Percentiles rank a stretch among this genome's conserved stretches.
phyloP scores from a whole-genome alignment of 1,139 yeast species.

The Nakaseomyces bracarensis region DNA sequence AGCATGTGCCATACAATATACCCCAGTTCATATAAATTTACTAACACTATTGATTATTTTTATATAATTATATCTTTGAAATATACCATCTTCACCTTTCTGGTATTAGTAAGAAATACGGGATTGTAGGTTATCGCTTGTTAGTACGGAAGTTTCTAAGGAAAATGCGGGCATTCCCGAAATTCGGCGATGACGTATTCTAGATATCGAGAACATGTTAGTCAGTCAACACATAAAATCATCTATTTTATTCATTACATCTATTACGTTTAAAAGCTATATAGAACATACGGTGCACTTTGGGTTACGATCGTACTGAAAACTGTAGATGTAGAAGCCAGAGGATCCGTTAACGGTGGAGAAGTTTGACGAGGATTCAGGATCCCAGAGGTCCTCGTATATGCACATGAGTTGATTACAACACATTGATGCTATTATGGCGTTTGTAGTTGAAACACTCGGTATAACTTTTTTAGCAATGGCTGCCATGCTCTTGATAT shows the following conservation, averaged over 20 bases:
- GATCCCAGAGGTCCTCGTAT: slow-evolving; percentile 34
- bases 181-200: neutral
- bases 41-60: too few relatives aligned
- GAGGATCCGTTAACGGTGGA: slow-evolving; percentile 83
- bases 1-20: too few relatives aligned
- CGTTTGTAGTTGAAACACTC: slow-evolving; percentile 90
- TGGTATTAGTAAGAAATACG: neutral
- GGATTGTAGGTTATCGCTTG: too few relatives aligned
- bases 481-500: slow-evolving; percentile 66
- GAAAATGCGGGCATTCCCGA: neutral
- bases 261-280: neutral
- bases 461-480: slow-evolving; percentile 91
- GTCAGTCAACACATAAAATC: too few relatives aligned
- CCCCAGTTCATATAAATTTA: too few relatives aligned
- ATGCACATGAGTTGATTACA: slow-evolving; percentile 82
- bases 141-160: neutral
- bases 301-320: slow-evolving; percentile 48
- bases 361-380: slow-evolving; percentile 49
- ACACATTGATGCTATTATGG: slow-evolving; percentile 85
- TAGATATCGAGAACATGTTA: too few relatives aligned
- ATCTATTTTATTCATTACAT: too few relatives aligned
- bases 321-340: slow-evolving; percentile 67
- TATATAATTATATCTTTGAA: neutral
- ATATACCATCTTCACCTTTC: too few relatives aligned
- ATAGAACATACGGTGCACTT: slow-evolving; percentile 61